Evolutionary conservation across 345 rosid species (phyloP), one percentile per base, ranked within the genome.

Genomic region (Crucihimalaya himalaica): DNA sequence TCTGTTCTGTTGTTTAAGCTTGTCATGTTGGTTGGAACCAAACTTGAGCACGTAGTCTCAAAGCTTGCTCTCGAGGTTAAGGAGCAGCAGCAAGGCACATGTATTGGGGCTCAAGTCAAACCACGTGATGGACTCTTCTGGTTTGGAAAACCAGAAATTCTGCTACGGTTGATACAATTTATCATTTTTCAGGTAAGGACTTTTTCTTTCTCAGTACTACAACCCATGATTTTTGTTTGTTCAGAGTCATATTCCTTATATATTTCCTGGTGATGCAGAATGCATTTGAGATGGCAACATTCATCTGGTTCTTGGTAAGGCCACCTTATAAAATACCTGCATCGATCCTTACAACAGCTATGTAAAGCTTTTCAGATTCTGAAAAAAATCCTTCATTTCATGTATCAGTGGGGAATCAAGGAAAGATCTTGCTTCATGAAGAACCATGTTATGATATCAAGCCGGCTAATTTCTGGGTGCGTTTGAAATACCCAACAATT

Each of bases 231-330:
- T 29, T 18, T 23, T 28, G 53, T 57, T 29, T 42, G 9, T 48
- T 73, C 52, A 56, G 29, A 62, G 4, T 12, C 11, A 59, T 31
- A 16, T 48, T 69, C 62, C 57, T 32, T 54, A 31, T 57, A 9
- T 56, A 55, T 68, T 52, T 50, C 37, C 51, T 66, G n/a, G 3
- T 51, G 70, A 32, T 82, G 83, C 83, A 94, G 98, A 94, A 94
- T 85, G 96, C 97, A 28, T 94, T 94, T 15, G 97, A 91, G 83
- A 94, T 94, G 98, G 97, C 97, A 50, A 94, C 95, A 52, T 91
- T 91, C 70, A 80, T 91, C 61, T 94, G 98, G 98, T 87, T 96
- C 70, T 84, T 89, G 90, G 97, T 94, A 88, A 84, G 86, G 51
- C 10, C 12, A 35, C 66, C 55, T 29, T 31, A 16, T 14, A 39